phyloP scores from a whole-genome alignment of 805 yeast genomes.

The Kluyveromyces lactis region DNA sequence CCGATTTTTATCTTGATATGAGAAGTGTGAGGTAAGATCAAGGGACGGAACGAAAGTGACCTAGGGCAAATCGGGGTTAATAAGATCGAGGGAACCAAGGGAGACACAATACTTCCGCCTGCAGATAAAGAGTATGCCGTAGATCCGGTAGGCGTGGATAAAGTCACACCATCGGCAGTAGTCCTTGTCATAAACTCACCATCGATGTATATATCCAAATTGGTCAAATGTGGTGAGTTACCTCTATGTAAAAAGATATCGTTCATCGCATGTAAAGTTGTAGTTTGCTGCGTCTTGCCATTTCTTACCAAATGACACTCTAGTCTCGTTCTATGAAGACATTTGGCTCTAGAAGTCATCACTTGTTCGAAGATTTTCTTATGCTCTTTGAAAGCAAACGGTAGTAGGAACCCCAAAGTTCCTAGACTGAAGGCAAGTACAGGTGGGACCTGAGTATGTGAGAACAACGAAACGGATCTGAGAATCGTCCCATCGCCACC shows the following conservation, averaged over 20 bases:
- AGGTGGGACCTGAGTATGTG: slow-evolving; percentile 72
- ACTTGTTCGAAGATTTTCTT: slow-evolving; percentile 55
- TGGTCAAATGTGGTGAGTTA: slow-evolving; percentile 73
- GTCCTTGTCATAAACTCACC: slow-evolving; percentile 81
- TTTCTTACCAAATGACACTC: slow-evolving; percentile 59
- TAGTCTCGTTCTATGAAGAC: slow-evolving; percentile 67
- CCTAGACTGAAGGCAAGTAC: slow-evolving; percentile 84
- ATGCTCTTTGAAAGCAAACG: slow-evolving; percentile 68
- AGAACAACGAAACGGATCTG: slow-evolving; percentile 73
- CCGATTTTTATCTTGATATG: slow-evolving; percentile 59
- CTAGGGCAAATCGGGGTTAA: slow-evolving; percentile 90
- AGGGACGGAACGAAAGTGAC: slow-evolving; percentile 82
- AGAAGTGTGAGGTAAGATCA: slow-evolving; percentile 70
- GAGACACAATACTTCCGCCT: slow-evolving; percentile 92
- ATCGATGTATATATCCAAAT: slow-evolving; percentile 77
- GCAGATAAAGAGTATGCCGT: slow-evolving; percentile 86
- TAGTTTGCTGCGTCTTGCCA: slow-evolving; percentile 12
- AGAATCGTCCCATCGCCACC: slow-evolving; percentile 98
- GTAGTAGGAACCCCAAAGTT: slow-evolving; percentile 80
- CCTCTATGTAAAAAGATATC: slow-evolving; percentile 88
- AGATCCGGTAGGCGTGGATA: slow-evolving; percentile 91
- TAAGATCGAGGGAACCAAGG: slow-evolving; percentile 72
- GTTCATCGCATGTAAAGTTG: slow-evolving; percentile 68
- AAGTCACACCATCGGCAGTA: slow-evolving; percentile 81
- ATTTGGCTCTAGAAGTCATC: slow-evolving; percentile 58